Conservation (phyloP, 352 stramenopile species). For the Elongisporangium senticosum region DNA sequence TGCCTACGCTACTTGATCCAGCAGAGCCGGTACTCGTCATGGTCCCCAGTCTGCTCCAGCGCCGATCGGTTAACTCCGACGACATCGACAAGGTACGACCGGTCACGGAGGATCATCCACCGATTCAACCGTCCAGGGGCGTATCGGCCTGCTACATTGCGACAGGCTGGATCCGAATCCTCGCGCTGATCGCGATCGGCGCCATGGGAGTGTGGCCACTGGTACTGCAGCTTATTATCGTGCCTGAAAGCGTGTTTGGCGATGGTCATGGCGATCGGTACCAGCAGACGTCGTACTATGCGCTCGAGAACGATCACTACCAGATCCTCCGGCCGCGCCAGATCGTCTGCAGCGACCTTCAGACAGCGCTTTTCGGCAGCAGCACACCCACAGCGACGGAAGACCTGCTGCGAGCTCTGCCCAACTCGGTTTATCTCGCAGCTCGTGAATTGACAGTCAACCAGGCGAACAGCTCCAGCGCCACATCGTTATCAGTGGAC, state of each 20-base stretch:
- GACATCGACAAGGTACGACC: too few relatives aligned
- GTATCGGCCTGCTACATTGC: too few relatives aligned
- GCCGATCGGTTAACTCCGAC: too few relatives aligned
- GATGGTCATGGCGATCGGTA: constrained; percentile 39
- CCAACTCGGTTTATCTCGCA: constrained; percentile 11
- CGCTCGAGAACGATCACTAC: constrained; percentile 31
- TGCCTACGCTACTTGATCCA: too few relatives aligned
- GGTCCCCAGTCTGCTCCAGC: too few relatives aligned
- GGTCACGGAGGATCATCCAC: too few relatives aligned
- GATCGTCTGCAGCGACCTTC: constrained; percentile 19
- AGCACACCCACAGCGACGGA: neutral
- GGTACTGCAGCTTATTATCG: constrained; percentile 18
- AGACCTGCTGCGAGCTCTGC: constrained; percentile 20
- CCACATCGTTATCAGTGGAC: constrained; percentile 11
- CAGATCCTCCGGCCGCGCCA: constrained; percentile 19
- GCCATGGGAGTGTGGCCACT: constrained; percentile 33
- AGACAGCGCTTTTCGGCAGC: constrained; percentile 10
- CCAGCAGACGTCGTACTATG: constrained; percentile 21
- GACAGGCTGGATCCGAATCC: neutral
- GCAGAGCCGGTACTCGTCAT: too few relatives aligned
- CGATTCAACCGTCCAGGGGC: too few relatives aligned
- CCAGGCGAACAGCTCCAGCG: constrained; percentile 9
- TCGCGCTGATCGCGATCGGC: constrained; percentile 23
- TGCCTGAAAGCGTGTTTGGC: constrained; percentile 28
- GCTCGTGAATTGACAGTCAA: constrained; percentile 20